Conservation (phyloP, 2,329 filamentous ascomycete species). For the Aureobasidium sp. region DNA sequence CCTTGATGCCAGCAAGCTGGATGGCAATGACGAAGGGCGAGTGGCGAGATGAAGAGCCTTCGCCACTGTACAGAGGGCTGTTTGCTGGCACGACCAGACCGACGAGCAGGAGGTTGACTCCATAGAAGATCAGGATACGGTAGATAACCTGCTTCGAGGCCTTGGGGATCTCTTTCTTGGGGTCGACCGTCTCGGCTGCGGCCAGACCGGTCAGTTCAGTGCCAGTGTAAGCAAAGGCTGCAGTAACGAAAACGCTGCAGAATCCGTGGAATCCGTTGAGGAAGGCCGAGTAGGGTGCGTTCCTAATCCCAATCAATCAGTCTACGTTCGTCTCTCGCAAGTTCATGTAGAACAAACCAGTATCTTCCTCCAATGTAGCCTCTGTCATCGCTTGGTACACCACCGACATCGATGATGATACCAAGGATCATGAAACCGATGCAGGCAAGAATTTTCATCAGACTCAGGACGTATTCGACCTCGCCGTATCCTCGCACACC, state of each 20-base stretch:
- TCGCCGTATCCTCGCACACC: conserved; percentile 34
- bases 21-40: conserved; percentile 59
- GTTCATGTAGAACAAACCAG: conserved; percentile 43
- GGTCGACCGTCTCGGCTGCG: conserved; percentile 40
- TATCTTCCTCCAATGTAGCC: conserved; percentile 54
- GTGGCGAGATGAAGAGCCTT: conserved; percentile 29
- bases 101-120: conserved; percentile 17
- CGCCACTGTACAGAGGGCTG: conserved; percentile 23
- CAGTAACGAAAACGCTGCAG: conserved; percentile 55
- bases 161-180: conserved; percentile 30
- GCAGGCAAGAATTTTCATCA: conserved; percentile 35
- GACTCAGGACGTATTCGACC: conserved; percentile 28
- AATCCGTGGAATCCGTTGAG: conserved; percentile 54
- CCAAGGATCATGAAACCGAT: conserved; percentile 57
- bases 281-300: conserved; percentile 28
- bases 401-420: conserved; percentile 50
- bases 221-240: conserved; percentile 53
- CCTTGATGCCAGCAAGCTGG: conserved; percentile 48
- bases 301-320: neutral
- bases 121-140: conserved; percentile 19
- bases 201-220: conserved; percentile 47
- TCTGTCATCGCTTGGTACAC: conserved; percentile 43
- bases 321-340: neutral
- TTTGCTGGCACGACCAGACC: conserved; percentile 17
- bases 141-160: conserved; percentile 18